Base-by-base conservation (phyloP, 164 flowering plant genomes). In the Umbellularia californica region DNA sequence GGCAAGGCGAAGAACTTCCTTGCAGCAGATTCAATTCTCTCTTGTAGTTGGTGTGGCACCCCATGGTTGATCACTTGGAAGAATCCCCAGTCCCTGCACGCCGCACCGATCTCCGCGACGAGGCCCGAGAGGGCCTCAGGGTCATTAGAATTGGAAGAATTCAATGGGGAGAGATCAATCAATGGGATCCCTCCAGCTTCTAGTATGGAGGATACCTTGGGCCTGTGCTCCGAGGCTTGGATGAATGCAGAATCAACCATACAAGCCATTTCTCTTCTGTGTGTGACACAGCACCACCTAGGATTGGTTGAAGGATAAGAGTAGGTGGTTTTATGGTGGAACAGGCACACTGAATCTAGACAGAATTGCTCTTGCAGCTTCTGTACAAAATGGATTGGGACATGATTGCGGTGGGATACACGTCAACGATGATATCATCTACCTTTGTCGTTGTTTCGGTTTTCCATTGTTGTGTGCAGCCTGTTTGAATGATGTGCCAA, bases 51-150 rank as follows among this genome's bases (percentile, higher is more conserved):
- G 20, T 51, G n/a, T 0, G 92, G 86, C 6, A 89, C 86, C 6
- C 94, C 94, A 33, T 89, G 94, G 76, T 88, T 89, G 69, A 88
- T 82, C 74, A 90, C 92, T 52, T 92, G 94, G 77, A 92, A 90
- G 79, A 92, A 90, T 0, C 94, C 92, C 94, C 94, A 92, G 1
- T 80, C 76, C 74, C 76, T 47, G 83, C 91, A 86, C 1, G 91
- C 91, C 0, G 70, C 62, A 4, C 86, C 84, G 2, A 90, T 77
- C 72, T 86, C 76, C 0, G 80, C 75, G 0, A 81, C 82, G 1
- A 87, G 71, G 7, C 52, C 50, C 1, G 30, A 73, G 7, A 73
- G 52, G 5, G 35, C 71, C 41, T 14, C 55, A 23, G 17, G 25
- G 17, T 66, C 69, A 13, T 65, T n/a, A n/a, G 65, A 25, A 64